Conservation (phyloP, 495 filamentous ascomycete genomes). For the Aspergillus leporis region DNA sequence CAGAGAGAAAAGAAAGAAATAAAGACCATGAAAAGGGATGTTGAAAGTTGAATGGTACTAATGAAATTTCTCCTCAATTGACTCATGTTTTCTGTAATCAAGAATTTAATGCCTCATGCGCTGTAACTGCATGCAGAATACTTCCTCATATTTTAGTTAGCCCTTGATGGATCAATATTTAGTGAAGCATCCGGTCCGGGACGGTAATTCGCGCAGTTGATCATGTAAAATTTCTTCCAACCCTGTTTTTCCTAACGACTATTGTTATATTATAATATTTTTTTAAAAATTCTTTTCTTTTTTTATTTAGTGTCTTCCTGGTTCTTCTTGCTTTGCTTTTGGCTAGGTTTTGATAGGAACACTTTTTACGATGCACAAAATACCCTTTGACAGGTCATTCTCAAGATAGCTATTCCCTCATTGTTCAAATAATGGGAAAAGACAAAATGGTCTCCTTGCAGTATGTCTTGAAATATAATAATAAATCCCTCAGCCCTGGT, state of each 20-base stretch:
- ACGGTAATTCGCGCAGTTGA: conserved; percentile 30
- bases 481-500: neutral
- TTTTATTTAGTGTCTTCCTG: neutral
- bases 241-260: too few relatives aligned
- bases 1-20: neutral
- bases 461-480: neutral
- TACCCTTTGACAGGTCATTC: neutral
- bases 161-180: neutral
- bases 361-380: neutral
- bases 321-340: neutral
- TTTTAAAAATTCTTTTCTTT: neutral
- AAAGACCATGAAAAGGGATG: neutral
- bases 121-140: neutral
- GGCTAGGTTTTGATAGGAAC: neutral
- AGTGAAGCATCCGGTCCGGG: conserved; percentile 8
- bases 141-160: neutral
- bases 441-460: neutral
- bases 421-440: neutral
- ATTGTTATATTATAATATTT: neutral
- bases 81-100: neutral
- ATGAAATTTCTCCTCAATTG: too few relatives aligned
- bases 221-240: conserved; percentile 4
- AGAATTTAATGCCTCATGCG: neutral
- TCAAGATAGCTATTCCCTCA: neutral
- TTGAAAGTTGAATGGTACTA: too few relatives aligned